Base-by-base conservation (phyloP, 2,329 filamentous ascomycete species). In the Cadophora luteo-olivacea region DNA sequence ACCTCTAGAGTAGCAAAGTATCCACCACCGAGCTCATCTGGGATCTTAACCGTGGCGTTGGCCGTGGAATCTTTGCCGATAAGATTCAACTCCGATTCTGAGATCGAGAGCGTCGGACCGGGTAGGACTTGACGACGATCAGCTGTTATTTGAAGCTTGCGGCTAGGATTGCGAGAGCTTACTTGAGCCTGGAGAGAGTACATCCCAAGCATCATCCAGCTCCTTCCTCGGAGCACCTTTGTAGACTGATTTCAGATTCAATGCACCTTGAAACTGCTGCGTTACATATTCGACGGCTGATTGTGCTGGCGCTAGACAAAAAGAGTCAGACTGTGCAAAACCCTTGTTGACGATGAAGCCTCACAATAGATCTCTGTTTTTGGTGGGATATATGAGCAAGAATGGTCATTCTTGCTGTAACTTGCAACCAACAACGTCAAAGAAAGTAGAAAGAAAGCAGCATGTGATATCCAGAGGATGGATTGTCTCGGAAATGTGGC, bases 1-100 rank as follows among this genome's bases (percentile, higher is more conserved):
- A 67, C 65, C 24, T 67, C 45, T 3, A 67, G 36, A 33, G 62
- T 62, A 45, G 58, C 65, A 8, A 67, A 45, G 24, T 54, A 62
- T 11, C 65, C 65, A 29, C 65, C 65, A 19, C 65, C 65, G 9
- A 45, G 16, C 33, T 66, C 57, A 11, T 41, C 55, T 5, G 65
- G 65, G 14, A 66, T 24, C 24, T 41, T 49, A 7, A 49, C 45
- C 45, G 45, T 63, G 12, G 48, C 61, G 33, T 64, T 54, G 12
- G 14, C 36, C 16, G 36, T 64, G 22, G 5, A 19, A 12, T 54
- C 52, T 49, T 49, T 49, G 1, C 45, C 45, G 45, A 49, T 49
- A 7, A 49, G 45, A 49, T 22, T 4, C n/a, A 49, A 22, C 22
- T 49, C 45, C 9, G n/a, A 19, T 49, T 49, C n/a, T 22, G 45